These are phyloP conservation scores for Fraxinus sp. DNA, from an alignment of 305 asterid genomes.

Conservation along the genomic window DNA sequence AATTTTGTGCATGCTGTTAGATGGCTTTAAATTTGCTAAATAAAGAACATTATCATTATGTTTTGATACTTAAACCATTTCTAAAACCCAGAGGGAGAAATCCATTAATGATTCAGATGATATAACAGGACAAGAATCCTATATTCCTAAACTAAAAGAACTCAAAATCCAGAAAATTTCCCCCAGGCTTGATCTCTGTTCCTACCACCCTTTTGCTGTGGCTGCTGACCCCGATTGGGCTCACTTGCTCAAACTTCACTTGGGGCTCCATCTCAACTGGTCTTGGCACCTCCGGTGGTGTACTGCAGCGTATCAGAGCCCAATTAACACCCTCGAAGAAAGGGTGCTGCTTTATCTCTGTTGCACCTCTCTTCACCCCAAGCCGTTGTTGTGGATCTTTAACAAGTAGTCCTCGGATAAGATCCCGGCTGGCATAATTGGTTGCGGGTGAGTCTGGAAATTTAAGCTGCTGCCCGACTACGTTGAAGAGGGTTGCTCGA, in stretches of 20 bases:
- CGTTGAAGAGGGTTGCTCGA: conserved; percentile 87
- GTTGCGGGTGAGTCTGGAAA: conserved; percentile 90
- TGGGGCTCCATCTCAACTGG: conserved; percentile 71
- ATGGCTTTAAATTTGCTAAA: neutral
- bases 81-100: neutral
- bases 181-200: conserved; percentile 64
- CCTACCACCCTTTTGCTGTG: conserved; percentile 66
- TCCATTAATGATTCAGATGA: neutral
- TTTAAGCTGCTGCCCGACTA: conserved; percentile 84
- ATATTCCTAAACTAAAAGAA: conserved; percentile 63
- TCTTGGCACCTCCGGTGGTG: conserved; percentile 94
- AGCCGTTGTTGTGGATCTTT: conserved; percentile 93
- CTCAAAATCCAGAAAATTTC: conserved; percentile 95
- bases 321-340: conserved; percentile 94
- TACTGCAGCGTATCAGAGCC: conserved; percentile 94
- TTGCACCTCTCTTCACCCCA: conserved; percentile 88
- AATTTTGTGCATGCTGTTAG: neutral
- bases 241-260: conserved; percentile 52
- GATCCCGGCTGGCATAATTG: conserved; percentile 82
- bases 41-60: neutral
- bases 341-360: conserved; percentile 92
- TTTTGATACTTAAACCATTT: neutral
- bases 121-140: conserved; percentile 31
- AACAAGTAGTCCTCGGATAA: conserved; percentile 78
- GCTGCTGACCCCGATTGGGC: conserved; percentile 47